Conservation (phyloP, 202 grass and related monocot species). For the Eragrostis tef region DNA sequence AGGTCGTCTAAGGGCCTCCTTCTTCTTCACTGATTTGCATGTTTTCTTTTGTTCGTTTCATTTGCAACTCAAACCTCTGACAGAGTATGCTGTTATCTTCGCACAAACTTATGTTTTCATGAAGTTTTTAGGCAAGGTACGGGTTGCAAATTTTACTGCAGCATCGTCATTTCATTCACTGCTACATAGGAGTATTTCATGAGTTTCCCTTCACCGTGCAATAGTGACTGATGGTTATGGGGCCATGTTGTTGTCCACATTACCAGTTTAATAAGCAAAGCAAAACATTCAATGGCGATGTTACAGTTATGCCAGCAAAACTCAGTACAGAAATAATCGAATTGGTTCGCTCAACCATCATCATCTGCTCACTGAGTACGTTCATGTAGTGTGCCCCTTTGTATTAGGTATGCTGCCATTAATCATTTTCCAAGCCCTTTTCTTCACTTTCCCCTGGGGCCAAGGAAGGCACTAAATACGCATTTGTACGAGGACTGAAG, state of each 20-base stretch:
- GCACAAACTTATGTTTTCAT: not conserved
- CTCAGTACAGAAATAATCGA: not conserved
- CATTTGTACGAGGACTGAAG: not conserved
- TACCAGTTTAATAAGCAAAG: slow-evolving; percentile 37
- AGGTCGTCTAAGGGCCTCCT: no score
- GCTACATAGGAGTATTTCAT: no score
- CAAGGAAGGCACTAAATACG: slow-evolving; percentile 31
- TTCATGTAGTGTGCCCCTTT: not conserved
- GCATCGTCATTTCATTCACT: not conserved
- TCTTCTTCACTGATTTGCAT: not conserved
- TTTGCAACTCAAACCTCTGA: not conserved
- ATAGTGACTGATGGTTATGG: not conserved
- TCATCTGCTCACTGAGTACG: not conserved
- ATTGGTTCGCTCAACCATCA: slow-evolving; percentile 30
- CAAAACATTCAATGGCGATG: slow-evolving; percentile 24
- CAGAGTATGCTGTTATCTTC: not conserved
- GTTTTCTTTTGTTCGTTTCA: not conserved
- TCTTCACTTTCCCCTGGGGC: slow-evolving; percentile 8
- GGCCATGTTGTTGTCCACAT: slow-evolving; percentile 1
- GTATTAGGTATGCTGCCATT: not conserved
- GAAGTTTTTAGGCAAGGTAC: not conserved
- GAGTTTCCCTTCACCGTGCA: no score
- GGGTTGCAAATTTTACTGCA: not conserved
- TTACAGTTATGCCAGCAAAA: not conserved
- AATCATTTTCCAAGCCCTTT: not conserved